Evolutionary conservation across 768 basidiomycete species (phyloP).

Genomic region (Boletus edulis): DNA sequence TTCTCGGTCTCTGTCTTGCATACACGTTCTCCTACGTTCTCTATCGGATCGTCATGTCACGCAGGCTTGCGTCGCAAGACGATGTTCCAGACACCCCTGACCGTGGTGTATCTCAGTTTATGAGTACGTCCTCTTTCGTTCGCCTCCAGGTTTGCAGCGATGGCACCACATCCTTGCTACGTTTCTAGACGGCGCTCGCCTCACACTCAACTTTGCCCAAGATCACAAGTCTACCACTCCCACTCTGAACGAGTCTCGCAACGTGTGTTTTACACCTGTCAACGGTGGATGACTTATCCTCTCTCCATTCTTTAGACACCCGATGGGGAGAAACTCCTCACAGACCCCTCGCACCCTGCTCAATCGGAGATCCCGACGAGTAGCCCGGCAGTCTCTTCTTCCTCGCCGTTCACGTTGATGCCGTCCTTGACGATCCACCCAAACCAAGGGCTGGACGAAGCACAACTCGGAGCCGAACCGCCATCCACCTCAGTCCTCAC

Average conservation of each 20-base stretch:
- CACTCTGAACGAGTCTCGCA: not conserved
- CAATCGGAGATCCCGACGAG: constrained; percentile 1
- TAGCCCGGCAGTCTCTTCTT: constrained; percentile 15
- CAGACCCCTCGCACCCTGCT: constrained; percentile 3
- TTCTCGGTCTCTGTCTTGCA: constrained; percentile 25
- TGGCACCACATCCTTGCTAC: not conserved
- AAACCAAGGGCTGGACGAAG: not conserved
- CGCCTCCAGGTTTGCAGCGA: not conserved
- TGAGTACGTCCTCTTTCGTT: constrained; percentile 18
- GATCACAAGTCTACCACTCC: not conserved
- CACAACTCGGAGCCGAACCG: not conserved
- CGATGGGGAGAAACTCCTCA: constrained; percentile 19
- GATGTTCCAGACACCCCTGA: constrained; percentile 21
- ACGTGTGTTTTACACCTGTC: constrained; percentile 11
- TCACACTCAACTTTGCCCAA: constrained; percentile 20
- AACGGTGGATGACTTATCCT: not conserved
- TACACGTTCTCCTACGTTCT: constrained; percentile 27
- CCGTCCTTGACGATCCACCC: constrained; percentile 14
- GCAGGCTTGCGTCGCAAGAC: constrained; percentile 9
- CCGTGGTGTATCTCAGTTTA: constrained; percentile 25
- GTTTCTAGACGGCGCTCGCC: constrained; percentile 23
- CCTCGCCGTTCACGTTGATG: constrained; percentile 8
- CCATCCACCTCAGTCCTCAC: not conserved
- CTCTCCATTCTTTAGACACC: constrained; percentile 2
- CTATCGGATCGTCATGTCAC: constrained; percentile 25